Percentiles rank a stretch among this genome's conserved stretches.
Evolutionary conservation across 768 basidiomycete genomes (phyloP).

Genomic region (Tricholoma matsutake): DNA sequence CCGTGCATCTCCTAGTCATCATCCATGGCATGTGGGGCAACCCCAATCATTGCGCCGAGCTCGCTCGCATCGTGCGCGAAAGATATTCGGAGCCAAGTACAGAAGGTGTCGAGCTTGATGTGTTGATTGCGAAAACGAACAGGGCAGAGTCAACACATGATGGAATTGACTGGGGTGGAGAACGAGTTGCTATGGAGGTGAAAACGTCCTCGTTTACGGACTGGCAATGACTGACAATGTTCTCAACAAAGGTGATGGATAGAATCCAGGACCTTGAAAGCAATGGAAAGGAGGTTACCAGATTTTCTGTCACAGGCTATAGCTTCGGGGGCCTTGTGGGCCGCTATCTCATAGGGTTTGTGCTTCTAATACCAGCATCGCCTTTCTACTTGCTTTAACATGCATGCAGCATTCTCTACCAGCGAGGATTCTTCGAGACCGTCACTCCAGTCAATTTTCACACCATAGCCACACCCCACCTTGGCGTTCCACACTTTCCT

Average conservation of each 20-base stretch:
- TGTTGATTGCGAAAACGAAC: slow-evolving; percentile 63
- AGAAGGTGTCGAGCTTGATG: slow-evolving; percentile 45
- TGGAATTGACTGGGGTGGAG: slow-evolving; percentile 78
- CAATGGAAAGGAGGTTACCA: slow-evolving; percentile 53
- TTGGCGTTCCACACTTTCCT: slow-evolving; percentile 64
- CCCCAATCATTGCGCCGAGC: slow-evolving; percentile 55
- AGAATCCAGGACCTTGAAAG: slow-evolving; percentile 49
- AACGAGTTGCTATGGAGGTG: slow-evolving; percentile 77
- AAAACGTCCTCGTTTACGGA: slow-evolving; percentile 10
- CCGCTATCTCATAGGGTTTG: slow-evolving; percentile 8
- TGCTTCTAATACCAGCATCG: slow-evolving; percentile 55
- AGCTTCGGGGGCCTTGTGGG: slow-evolving; percentile 63
- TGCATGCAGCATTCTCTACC: slow-evolving; percentile 53
- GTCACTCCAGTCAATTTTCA: slow-evolving; percentile 75
- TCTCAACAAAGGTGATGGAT: slow-evolving; percentile 45
- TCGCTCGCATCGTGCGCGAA: slow-evolving; percentile 49
- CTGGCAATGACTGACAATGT: neutral
- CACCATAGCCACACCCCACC: slow-evolving; percentile 78
- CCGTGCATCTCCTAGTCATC: slow-evolving; percentile 42
- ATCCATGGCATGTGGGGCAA: slow-evolving; percentile 79
- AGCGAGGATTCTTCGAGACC: slow-evolving; percentile 64
- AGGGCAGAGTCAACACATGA: slow-evolving; percentile 69
- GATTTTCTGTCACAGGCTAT: slow-evolving; percentile 75
- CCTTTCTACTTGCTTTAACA: slow-evolving; percentile 50
- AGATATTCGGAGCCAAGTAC: slow-evolving; percentile 28